Conservation (phyloP, 352 stramenopile genomes). For the Globisporangium rhizosaccharum region DNA sequence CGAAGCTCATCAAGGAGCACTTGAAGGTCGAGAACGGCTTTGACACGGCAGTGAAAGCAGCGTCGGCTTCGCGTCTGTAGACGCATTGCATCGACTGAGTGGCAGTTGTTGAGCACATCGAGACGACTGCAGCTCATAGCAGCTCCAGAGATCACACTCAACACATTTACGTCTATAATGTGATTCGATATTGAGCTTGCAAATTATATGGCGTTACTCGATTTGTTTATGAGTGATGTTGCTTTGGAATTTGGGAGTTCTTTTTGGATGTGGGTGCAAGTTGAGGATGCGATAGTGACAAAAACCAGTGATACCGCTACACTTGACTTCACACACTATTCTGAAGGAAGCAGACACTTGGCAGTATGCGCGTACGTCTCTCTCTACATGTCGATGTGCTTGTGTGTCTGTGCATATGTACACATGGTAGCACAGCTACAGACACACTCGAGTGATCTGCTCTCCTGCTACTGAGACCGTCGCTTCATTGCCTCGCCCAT, state of each 20-base stretch:
- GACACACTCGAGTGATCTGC: too few relatives aligned
- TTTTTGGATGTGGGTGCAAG: neutral
- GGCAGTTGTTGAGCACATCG: neutral
- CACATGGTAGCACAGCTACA: too few relatives aligned
- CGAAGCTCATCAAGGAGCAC: slow-evolving; percentile 93
- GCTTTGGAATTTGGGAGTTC: neutral
- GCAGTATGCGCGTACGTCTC: neutral
- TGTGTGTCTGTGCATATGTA: neutral
- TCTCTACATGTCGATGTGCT: neutral
- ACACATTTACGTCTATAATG: neutral
- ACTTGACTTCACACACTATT: neutral
- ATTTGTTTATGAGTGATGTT: neutral
- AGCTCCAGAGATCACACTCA: neutral
- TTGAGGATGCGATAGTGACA: neutral
- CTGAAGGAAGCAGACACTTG: neutral
- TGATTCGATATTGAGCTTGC: neutral
- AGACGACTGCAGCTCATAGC: neutral
- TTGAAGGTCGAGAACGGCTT: slow-evolving; percentile 58
- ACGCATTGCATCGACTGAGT: neutral
- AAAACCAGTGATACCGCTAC: neutral
- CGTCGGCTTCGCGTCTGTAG: slow-evolving; percentile 9
- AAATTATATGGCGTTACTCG: too few relatives aligned
- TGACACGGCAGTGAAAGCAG: slow-evolving; percentile 13
- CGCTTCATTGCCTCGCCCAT: too few relatives aligned
- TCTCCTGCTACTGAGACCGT: too few relatives aligned